Evolutionary conservation across 768 basidiomycete species (phyloP).

Genomic region (Suillus placidus): DNA sequence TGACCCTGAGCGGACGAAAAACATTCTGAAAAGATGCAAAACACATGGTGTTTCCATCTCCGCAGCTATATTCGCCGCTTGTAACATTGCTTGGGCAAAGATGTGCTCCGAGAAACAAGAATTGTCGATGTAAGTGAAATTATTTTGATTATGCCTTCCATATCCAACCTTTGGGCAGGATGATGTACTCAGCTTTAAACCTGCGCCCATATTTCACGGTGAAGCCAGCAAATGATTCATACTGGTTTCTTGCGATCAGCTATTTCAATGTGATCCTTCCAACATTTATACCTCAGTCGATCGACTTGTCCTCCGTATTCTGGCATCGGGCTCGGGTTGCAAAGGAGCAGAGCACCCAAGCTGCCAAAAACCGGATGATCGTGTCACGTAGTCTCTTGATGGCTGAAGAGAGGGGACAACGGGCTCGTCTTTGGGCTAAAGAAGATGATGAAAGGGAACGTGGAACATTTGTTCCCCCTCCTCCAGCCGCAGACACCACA

Average conservation of each 20-base stretch:
- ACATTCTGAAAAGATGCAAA: slow-evolving; percentile 73
- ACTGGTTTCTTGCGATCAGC: slow-evolving; percentile 81
- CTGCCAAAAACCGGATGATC: slow-evolving; percentile 64
- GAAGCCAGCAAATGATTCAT: slow-evolving; percentile 56
- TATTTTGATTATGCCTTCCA: background rate
- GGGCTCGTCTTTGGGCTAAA: slow-evolving; percentile 69
- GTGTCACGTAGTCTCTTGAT: slow-evolving; percentile 64
- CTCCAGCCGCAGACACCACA: slow-evolving; percentile 23
- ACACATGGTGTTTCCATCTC: slow-evolving; percentile 71
- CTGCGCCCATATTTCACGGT: slow-evolving; percentile 61
- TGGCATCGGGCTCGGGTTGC: slow-evolving; percentile 76
- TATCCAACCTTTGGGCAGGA: slow-evolving; percentile 36
- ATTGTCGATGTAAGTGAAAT: slow-evolving; percentile 51
- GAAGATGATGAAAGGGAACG: slow-evolving; percentile 70
- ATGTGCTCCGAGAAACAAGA: slow-evolving; percentile 46
- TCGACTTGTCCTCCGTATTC: slow-evolving; percentile 49
- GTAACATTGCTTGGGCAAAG: slow-evolving; percentile 74
- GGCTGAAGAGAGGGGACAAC: slow-evolving; percentile 61
- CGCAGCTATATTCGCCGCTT: slow-evolving; percentile 72
- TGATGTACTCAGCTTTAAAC: slow-evolving; percentile 89
- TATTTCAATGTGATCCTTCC: slow-evolving; percentile 86
- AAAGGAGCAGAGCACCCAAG: slow-evolving; percentile 66
- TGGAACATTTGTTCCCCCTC: slow-evolving; percentile 41
- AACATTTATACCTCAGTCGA: slow-evolving; percentile 58
- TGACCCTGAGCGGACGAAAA: slow-evolving; percentile 55